A percentile compares a stretch with the other conserved stretches of the same genome.
These are phyloP conservation scores for Candida tallmaniae DNA, from an alignment of 805 yeast species.

Conservation along the genomic window DNA sequence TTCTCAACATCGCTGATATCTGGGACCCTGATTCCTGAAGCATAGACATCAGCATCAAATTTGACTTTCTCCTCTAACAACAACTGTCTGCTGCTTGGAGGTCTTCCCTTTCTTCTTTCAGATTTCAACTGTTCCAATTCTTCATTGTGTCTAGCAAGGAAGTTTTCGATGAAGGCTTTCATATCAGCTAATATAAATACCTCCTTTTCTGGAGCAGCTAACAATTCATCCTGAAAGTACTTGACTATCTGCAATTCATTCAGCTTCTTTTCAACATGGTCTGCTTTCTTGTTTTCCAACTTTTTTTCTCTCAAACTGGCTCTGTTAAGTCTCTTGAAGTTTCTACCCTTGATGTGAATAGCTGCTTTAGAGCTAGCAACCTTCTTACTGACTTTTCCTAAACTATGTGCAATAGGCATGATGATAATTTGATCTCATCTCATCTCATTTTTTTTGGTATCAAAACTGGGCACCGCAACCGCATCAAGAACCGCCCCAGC, in stretches of 20 bases:
- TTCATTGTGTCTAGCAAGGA: conserved; percentile 64
- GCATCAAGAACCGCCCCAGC: too few species aligned
- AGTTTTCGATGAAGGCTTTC: conserved; percentile 56
- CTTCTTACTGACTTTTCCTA: conserved; percentile 60
- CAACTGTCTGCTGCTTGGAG: conserved; percentile 68
- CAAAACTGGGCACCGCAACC: too few species aligned
- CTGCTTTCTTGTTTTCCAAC: conserved; percentile 54
- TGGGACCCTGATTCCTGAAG: conserved; percentile 68
- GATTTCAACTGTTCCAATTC: conserved; percentile 61
- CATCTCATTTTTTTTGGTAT: too few species aligned
- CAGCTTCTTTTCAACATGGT: conserved; percentile 54
- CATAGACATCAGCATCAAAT: conserved; percentile 57
- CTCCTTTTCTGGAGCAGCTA: conserved; percentile 21
- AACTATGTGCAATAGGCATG: conserved; percentile 69
- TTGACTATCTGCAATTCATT: conserved; percentile 58
- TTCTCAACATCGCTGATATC: conserved; percentile 59
- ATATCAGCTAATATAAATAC: conserved; percentile 55
- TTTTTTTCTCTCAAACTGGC: conserved; percentile 85
- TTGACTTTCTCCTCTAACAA: conserved; percentile 57
- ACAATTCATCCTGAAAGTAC: conserved; percentile 38
- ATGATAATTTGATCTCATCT: background rate
- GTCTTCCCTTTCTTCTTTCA: conserved; percentile 83
- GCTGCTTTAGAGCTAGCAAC: conserved; percentile 51
- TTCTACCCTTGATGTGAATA: conserved; percentile 85
- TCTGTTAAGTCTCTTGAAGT: conserved; percentile 74